Base-by-base conservation (phyloP, 2,329 filamentous ascomycete species). In the Trichoderma harzianum region DNA sequence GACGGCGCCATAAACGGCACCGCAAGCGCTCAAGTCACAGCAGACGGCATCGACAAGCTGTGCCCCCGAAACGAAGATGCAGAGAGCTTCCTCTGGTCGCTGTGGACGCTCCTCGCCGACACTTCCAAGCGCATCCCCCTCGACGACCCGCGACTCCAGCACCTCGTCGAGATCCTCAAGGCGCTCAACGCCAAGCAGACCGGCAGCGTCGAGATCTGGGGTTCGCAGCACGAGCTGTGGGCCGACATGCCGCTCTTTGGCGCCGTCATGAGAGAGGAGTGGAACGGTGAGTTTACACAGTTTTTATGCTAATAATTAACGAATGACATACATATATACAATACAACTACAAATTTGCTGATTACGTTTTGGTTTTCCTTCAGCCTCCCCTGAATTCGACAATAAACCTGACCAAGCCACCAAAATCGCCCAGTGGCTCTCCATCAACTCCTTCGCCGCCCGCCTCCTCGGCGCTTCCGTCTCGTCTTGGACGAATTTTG, bases 371-470 rank as follows among this genome's bases (percentile, higher is more conserved):
- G 18, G 16, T 11, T 18, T 43, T 14, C 51, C 4, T 66, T 26
- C 53, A 79, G 78, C 75, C 28, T 73, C 72, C 8, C 78, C 77
- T 12, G 72, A 74, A 21, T 77, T 76, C 67, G 72, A 78, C 55
- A 74, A 72, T 67, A 74, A 74, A 24, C 74, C 77, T 10, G 39
- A 70, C n/a, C 74, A 78, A 55, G 71, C 74, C 24, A 69, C 47
- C 39, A 58, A 73, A 12, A 69, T 78, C 34, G 26, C 72, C 4
- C 71, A 77, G 64, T 82, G 79, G 79, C 72, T 78, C 36, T 78
- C 77, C 11, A 73, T 81, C 74, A 79, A 81, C 75, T 79, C 79
- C 12, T 80, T 81, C 58, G 75, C 76, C 62, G 80, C 80, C 28
- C 79, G 77, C 62, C 72, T 80, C 21, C 75, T 78, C 68, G 77